Evolutionary conservation across 306 rosid genomes (phyloP).

Genomic region (Lagenaria siceraria): DNA sequence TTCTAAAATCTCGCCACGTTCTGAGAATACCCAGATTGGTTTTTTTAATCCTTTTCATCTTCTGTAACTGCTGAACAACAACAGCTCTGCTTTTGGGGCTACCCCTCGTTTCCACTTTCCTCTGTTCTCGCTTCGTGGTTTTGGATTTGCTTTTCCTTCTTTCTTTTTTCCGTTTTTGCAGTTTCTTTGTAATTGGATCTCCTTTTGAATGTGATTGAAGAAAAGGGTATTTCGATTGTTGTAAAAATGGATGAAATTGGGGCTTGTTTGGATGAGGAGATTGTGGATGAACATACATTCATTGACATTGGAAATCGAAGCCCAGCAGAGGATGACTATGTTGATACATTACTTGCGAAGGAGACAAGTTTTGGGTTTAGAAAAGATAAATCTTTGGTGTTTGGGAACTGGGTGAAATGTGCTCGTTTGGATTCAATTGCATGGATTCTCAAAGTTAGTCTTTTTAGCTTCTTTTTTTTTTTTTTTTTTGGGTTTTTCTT

Average conservation of each 20-base stretch:
- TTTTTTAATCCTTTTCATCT: constrained; percentile 11
- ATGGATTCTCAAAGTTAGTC: constrained; percentile 69
- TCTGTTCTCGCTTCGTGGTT: not conserved
- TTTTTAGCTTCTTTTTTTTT: not conserved
- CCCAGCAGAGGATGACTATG: constrained; percentile 33
- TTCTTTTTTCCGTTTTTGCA: not conserved
- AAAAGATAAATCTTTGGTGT: constrained; percentile 21
- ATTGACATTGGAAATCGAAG: constrained; percentile 7
- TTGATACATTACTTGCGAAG: constrained; percentile 31
- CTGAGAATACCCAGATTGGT: not conserved
- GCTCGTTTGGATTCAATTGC: constrained; percentile 55
- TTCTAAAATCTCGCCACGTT: constrained; percentile 11
- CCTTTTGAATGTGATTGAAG: not conserved
- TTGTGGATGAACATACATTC: constrained; percentile 17
- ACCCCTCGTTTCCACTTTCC: constrained; percentile 12
- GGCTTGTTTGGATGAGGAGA: constrained; percentile 17
- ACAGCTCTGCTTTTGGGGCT: not conserved
- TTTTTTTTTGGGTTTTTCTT: constrained; percentile 12
- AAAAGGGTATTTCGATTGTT: not conserved
- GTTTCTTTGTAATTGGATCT: not conserved
- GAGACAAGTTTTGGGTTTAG: constrained; percentile 37
- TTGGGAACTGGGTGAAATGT: constrained; percentile 26
- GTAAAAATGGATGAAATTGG: constrained; percentile 24
- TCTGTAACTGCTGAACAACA: constrained; percentile 20
- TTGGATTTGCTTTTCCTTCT: not conserved